Evolutionary conservation across 2,329 filamentous ascomycete genomes (phyloP), one percentile per base, ranked within the genome.

Genomic region (Pyrenochaeta sp.): DNA sequence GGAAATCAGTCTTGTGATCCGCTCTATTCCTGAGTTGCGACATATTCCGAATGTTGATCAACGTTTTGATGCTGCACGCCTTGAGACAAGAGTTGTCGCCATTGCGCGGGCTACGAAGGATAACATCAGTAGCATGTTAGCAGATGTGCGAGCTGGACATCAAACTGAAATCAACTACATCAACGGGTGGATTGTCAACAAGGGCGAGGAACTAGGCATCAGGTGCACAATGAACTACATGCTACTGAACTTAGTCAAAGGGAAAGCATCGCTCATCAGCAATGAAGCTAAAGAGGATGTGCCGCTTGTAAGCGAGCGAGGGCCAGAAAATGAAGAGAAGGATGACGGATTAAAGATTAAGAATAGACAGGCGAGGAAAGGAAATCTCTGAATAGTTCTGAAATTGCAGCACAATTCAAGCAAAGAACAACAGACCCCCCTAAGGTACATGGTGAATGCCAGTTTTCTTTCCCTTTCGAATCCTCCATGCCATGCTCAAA

Each of bases 171-270:
- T 96, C 27, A 83, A 92, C 31, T 96, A 87, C 61, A 81, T 93
- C 56, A 96, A 95, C 67, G 93, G 92, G 1, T 99, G 93, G 73
- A 87, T 99, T 47, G 79, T 95, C 21, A 79, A 77, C 36, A 81
- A 87, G 27, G 94, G 88, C 0, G 79, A 82, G 58, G 82, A 89
- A 65, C 61, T 92, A 48, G 89, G 89, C 1, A 76, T 96, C n/a
- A 76, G 82, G 36, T 85, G 85, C 60, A 82, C 84, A 8, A 77
- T 86, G 49, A 94, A 96, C 65, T 85, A 86, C 58, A 81, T 89
- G 77, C 75, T 95, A 28, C 75, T 87, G 68, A 77, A 85, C 39
- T 72, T 91, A 73, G 85, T 96, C 35, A 84, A 88, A 63, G 88
- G 84, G 17, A 93, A 88, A 74, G 73, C 80, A 30, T 65, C 69